Evolutionary conservation across 2,329 filamentous ascomycete species (phyloP).

Genomic region (Trichoderma sp.): DNA sequence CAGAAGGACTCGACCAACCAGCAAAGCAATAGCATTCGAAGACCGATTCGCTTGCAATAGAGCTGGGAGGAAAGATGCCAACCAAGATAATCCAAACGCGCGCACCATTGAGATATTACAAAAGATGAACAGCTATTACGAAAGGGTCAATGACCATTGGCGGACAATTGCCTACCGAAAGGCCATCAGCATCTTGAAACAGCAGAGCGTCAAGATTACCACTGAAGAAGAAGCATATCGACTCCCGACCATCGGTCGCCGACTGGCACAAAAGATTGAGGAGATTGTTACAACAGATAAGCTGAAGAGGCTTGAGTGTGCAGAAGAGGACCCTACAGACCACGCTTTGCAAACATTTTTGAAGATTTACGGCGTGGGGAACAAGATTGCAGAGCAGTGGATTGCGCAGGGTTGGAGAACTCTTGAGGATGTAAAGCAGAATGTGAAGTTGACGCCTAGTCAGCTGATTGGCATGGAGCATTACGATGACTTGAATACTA

Average conservation of each 20-base stretch:
- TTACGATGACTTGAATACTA: constrained; percentile 73
- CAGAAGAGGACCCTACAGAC: constrained; percentile 64
- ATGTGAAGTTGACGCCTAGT: constrained; percentile 62
- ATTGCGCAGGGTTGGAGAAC: constrained; percentile 70
- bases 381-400: constrained; percentile 70
- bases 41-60: constrained; percentile 55
- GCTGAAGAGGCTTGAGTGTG: constrained; percentile 69
- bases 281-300: constrained; percentile 77
- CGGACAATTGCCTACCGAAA: constrained; percentile 72
- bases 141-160: constrained; percentile 73
- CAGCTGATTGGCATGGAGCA: constrained; percentile 76
- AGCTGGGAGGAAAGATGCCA: constrained; percentile 45
- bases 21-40: constrained; percentile 39
- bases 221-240: constrained; percentile 67
- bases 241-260: constrained; percentile 66
- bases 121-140: constrained; percentile 77
- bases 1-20: constrained; percentile 21
- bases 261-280: constrained; percentile 81
- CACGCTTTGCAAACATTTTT: constrained; percentile 66
- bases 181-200: constrained; percentile 69
- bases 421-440: constrained; percentile 64
- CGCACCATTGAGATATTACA: constrained; percentile 74
- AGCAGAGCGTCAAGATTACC: constrained; percentile 59
- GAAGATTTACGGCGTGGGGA: constrained; percentile 75
- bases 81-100: constrained; percentile 64